These are phyloP conservation scores for Leucocoprinus sp. DNA, from an alignment of 768 basidiomycete genomes.

Conservation along the genomic window DNA sequence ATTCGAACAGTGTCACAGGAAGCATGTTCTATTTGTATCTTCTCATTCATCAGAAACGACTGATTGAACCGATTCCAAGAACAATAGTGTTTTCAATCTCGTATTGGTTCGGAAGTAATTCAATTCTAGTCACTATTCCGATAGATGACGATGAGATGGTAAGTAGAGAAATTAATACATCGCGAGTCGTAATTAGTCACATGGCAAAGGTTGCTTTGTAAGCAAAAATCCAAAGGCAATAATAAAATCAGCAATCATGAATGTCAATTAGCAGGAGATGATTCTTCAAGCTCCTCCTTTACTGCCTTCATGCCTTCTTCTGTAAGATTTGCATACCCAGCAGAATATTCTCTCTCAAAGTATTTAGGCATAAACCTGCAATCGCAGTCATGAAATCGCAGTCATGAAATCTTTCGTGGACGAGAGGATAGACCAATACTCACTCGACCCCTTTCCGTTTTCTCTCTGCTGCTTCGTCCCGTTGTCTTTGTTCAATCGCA, in stretches of 20 bases:
- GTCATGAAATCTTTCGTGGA: background rate
- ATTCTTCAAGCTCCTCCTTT: constrained; percentile 58
- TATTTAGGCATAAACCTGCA: constrained; percentile 69
- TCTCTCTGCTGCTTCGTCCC: constrained; percentile 82
- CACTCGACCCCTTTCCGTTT: constrained; percentile 74
- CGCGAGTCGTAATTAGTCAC: no score
- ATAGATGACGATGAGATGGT: no score
- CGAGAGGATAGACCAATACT: constrained; percentile 30
- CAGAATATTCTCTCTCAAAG: constrained; percentile 62
- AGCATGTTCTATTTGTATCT: no score
- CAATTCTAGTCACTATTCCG: no score
- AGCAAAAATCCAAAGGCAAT: background rate
- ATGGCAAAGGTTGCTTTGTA: no score
- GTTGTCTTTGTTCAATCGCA: constrained; percentile 85
- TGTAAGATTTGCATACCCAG: constrained; percentile 64
- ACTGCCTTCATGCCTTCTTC: constrained; percentile 62
- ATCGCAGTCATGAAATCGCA: no score
- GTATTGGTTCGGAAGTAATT: no score
- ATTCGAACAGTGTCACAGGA: no score
- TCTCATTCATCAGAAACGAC: no score
- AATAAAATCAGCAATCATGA: background rate
- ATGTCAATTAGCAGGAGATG: constrained; percentile 14
- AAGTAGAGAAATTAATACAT: no score
- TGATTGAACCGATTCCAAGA: no score
- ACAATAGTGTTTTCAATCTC: no score